Evolutionary conservation across 176 grass and related monocot species (phyloP), one percentile per base, ranked within the genome.

Genomic region (Eragrostis curvula): DNA sequence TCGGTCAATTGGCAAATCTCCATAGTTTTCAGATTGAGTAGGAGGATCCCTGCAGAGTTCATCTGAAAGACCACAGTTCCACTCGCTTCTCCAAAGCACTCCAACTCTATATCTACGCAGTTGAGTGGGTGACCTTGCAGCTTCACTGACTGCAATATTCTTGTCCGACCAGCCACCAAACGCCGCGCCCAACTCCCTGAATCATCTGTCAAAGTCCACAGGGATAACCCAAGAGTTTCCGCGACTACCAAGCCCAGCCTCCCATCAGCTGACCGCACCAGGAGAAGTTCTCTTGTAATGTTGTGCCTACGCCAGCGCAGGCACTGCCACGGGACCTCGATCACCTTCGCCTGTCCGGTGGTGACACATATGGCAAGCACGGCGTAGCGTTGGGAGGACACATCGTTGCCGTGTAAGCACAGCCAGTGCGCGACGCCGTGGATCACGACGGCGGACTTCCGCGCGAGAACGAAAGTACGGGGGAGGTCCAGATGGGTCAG

Each of bases 371-470:
- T 9, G 29, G 77, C 17, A 17, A 79, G 43, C 60, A 79, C 76
- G 12, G n/a, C 32, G 32, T 36, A 36, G 32, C 32, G 32, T 36
- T 4, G 32, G 32, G 32, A 36, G 32, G 32, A 36, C 32, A 4
- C 32, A 4, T 36, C 32, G 3, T 36, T 4, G 32, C 32, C 32
- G 32, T 36, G 32, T 36, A 8, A 9, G 41, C 5, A 64, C 43
- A 78, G 43, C 59, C 42, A 78, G 59, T 78, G 75, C 59, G 41
- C 24, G 59, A 36, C 59, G 75, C 75, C 75, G 10, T 16, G 43
- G 43, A 65, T 36, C 32, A 36, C 32, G 32, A 36, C 32, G 32
- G 32, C 32, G 32, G 32, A 36, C 32, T 4, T 36, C 32, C 32
- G 24, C 43, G 64, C 59, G 24, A 50, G 43, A 43, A 43, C 28